Conservation (phyloP, 805 yeast species). For the Yamadazyma endophytica region DNA sequence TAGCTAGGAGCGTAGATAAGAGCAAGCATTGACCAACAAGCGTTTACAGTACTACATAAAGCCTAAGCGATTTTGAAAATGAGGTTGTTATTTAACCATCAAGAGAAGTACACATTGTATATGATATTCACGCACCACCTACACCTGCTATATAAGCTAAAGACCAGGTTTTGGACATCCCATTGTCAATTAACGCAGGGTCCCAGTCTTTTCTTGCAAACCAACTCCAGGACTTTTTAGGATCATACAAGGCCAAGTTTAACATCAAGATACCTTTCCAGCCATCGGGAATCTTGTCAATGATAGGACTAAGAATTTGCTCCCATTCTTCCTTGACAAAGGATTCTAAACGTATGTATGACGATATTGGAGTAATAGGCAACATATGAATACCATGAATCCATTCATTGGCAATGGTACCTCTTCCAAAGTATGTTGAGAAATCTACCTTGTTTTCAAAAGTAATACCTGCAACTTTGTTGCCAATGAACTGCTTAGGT, state of each 20-base stretch:
- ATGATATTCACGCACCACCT: slow-evolving; percentile 22
- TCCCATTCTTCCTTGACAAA: slow-evolving; percentile 67
- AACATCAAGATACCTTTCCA: slow-evolving; percentile 73
- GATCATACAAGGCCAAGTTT: slow-evolving; percentile 72
- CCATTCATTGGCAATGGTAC: slow-evolving; percentile 53
- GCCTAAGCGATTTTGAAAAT: too few relatives aligned
- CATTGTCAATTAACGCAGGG: slow-evolving; percentile 63
- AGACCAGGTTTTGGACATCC: slow-evolving; percentile 87
- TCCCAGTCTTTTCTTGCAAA: slow-evolving; percentile 49
- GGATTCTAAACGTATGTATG: slow-evolving; percentile 49
- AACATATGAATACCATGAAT: slow-evolving; percentile 78
- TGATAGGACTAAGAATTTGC: slow-evolving; percentile 40
- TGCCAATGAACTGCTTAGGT: slow-evolving; percentile 52
- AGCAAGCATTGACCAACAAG: too few relatives aligned
- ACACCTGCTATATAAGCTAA: slow-evolving; percentile 66
- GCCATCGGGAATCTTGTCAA: slow-evolving; percentile 53
- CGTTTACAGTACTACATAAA: too few relatives aligned
- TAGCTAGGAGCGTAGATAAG: too few relatives aligned
- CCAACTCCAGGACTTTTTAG: slow-evolving; percentile 43
- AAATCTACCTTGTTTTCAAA: slow-evolving; percentile 73
- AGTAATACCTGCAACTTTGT: slow-evolving; percentile 69
- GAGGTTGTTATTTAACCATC: too few relatives aligned
- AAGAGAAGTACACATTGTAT: too few relatives aligned
- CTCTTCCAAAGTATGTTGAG: slow-evolving; percentile 71
- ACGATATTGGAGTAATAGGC: slow-evolving; percentile 66